Evolutionary conservation across 1,284 basidiomycete species (phyloP).

Genomic region (Coniferiporia weirii): DNA sequence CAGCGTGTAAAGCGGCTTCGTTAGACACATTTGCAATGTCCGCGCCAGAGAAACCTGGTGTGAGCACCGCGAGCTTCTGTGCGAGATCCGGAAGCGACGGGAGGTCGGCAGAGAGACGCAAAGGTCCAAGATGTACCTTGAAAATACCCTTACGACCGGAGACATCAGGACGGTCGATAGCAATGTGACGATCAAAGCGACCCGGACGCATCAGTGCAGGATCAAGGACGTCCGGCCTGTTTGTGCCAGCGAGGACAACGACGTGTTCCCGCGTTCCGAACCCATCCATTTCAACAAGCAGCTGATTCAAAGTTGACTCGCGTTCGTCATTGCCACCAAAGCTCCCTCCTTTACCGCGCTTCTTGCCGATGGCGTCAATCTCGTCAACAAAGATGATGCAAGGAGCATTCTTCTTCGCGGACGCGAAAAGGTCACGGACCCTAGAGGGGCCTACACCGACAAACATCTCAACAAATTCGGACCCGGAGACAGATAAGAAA

Average conservation of each 20-base stretch:
- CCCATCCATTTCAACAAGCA: conserved; percentile 99
- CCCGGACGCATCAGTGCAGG: conserved; percentile 94
- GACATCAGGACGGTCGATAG: conserved; percentile 94
- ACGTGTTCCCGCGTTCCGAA: conserved; percentile 96
- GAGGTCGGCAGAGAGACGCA: conserved; percentile 63
- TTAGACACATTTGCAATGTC: conserved; percentile 99
- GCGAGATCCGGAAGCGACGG: conserved; percentile 61
- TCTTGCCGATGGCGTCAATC: conserved; percentile 98
- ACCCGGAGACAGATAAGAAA: conserved; percentile 97
- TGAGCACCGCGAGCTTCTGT: conserved; percentile 92
- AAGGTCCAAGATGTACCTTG: conserved; percentile 85
- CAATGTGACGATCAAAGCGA: conserved; percentile 95
- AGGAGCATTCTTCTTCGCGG: conserved; percentile 95
- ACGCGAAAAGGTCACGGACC: conserved; percentile 95
- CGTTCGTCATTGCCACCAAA: conserved; percentile 98
- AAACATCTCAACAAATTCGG: conserved; percentile 99
- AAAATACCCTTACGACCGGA: conserved; percentile 93
- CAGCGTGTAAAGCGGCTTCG: conserved; percentile 94
- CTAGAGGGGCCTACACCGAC: conserved; percentile 98
- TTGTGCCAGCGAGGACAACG: conserved; percentile 95
- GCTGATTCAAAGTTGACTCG: conserved; percentile 96
- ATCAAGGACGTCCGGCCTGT: conserved; percentile 94
- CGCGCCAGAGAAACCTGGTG: conserved; percentile 97
- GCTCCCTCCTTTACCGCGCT: conserved; percentile 82
- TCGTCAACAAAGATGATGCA: conserved; percentile 99